Conservation (phyloP, 371 early-diverging fungal species). For the Ordospora pajunii region DNA sequence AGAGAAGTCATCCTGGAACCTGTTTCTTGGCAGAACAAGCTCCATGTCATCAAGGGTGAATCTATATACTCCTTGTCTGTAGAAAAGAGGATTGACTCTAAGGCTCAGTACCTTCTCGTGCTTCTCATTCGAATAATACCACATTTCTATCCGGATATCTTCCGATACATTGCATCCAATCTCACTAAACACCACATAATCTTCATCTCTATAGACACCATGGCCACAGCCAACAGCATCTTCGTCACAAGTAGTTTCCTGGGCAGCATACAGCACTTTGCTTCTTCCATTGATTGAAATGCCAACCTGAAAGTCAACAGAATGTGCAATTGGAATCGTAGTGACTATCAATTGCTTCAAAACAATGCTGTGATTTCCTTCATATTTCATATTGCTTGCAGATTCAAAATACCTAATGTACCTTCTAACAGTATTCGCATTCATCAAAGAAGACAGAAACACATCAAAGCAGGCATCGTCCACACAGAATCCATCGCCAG, state of each 20-base stretch:
- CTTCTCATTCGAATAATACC: not conserved
- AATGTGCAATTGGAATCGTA: constrained; percentile 1
- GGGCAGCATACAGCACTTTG: not conserved
- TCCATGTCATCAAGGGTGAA: constrained; percentile 35
- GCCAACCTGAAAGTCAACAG: not conserved
- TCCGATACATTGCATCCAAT: not conserved
- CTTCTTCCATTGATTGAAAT: constrained; percentile 6
- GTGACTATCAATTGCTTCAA: constrained; percentile 46
- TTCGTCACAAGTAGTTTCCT: not conserved
- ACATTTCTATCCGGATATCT: constrained; percentile 22
- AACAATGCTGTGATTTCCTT: not conserved
- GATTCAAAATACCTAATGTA: constrained; percentile 31
- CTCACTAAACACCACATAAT: constrained; percentile 34
- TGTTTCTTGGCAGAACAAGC: not conserved
- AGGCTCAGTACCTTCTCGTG: constrained; percentile 16
- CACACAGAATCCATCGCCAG: not conserved
- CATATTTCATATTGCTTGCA: not conserved
- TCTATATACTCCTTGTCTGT: constrained; percentile 39
- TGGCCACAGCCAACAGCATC: not conserved
- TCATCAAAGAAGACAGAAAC: not conserved
- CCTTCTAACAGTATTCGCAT: constrained; percentile 11
- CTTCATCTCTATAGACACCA: constrained; percentile 7
- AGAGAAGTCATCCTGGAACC: constrained; percentile 36
- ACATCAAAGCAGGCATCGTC: not conserved
- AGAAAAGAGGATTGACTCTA: constrained; percentile 26